Evolutionary conservation across 805 yeast genomes (phyloP), one percentile per base, ranked within the genome.

Genomic region (Candida silvatica): DNA sequence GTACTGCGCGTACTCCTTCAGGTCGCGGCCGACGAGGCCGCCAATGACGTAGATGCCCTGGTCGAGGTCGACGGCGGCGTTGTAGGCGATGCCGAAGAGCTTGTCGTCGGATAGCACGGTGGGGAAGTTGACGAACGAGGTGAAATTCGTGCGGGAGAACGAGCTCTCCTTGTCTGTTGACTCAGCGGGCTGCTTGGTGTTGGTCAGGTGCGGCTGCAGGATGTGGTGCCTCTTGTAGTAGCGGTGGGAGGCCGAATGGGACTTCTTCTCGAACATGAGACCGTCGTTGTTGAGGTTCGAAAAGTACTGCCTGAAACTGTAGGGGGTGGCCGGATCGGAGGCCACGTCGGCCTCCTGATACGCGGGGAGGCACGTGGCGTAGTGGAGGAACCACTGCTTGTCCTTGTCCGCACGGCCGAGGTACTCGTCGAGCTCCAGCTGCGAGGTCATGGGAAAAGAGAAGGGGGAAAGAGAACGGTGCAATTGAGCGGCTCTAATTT

Each of bases 1-100:
- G 16, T 42, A 42, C 3, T 29, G 29, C 15, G 39, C 47, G 37
- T 58, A 59, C 25, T 53, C 56, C 2, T 41, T 43, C 3, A 35
- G 38, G 4, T 41, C 14, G 33, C 46, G 36, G 12, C 40, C 31
- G 3, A 44, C 37, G n/a, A 67, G 43, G 0, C 80, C 80, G 18
- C 80, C 80, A 18, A 63, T 41, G 0, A 62, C 41, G 37, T 55
- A 66, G 3, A 67, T 52, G n/a, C 52, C 54, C 15, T 58, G 62
- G 17, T 56, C 51, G 35, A 64, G 37, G 8, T 59, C 61, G n/a
- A 61, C 58, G 0, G 69, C 39, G 4, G 68, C 51, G 40, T 73
- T 75, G 42, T 67, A 66, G 0, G 59, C 47, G 15, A 71, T 43
- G 0, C 69, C 52, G 4, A 75, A 71, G 1, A 67, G 35, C n/a